Base-by-base conservation (phyloP, 2,329 filamentous ascomycete species). In the Talaromyces atroroseus region DNA sequence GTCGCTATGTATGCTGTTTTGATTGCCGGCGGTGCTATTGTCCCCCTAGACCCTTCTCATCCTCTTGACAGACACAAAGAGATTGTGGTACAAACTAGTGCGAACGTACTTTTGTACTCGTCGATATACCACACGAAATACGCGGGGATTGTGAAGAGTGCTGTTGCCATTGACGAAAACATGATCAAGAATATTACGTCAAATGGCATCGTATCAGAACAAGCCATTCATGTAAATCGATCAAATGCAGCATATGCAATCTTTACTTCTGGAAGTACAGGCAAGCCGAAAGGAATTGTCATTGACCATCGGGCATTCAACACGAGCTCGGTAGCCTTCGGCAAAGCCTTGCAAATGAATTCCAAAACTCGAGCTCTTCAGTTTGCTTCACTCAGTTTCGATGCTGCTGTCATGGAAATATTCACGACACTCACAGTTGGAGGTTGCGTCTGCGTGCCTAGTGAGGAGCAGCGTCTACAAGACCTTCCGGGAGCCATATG, bases 261-360 rank as follows among this genome's bases (percentile, higher is more conserved):
- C 14, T 83, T 87, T 61, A 81, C 79, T 1, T 80, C 79, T 10
- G 80, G 80, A 0, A 81, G 80, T 8, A 80, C 81, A 0, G 78
- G 78, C 23, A 70, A 67, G 1, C 70, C 70, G 1, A 82, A 83
- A 54, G 85, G 84, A 2, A 80, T 86, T 18, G 80, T 83, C 36
- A 83, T 86, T 52, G 82, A 80, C 1, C 86, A 88, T 59, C 69
- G 72, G 0, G 80, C 83, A 0, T 76, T 86, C 4, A 81, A 82
- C 0, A 82, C 82, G 0, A 77, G 79, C 5, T 79, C 82, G 21
- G 66, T 78, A 11, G 76, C 77, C 0, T 81, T 84, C 58, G 81
- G 78, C 0, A 67, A 74, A 0, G 77, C 80, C 0, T 72, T 85
- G 7, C 75, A 76, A 1, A 81, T 72, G 55, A 75, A 76, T 5